Percentiles rank a stretch among this genome's conserved stretches.
Conservation (phyloP, 2,329 filamentous ascomycete genomes). For the Botrytis deweyae region DNA sequence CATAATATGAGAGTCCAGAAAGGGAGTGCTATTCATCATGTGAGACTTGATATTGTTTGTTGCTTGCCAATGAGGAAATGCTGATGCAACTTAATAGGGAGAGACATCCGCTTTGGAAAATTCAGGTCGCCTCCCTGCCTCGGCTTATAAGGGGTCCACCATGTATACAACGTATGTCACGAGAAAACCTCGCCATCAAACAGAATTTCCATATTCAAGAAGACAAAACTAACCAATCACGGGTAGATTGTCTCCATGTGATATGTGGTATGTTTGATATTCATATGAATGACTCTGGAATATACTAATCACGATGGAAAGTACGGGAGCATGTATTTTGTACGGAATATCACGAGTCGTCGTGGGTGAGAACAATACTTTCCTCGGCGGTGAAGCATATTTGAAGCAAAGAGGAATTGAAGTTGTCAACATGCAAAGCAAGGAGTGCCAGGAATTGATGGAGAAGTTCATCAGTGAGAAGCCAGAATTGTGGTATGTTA, state of each 20-base stretch:
- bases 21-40: constrained; percentile 69
- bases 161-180: constrained; percentile 68
- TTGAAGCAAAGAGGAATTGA: constrained; percentile 67
- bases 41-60: constrained; percentile 42
- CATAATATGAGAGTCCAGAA: constrained; percentile 77
- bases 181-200: background rate
- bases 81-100: constrained; percentile 49
- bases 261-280: constrained; percentile 57
- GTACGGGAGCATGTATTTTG: constrained; percentile 71
- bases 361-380: constrained; percentile 75
- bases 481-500: constrained; percentile 65
- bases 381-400: constrained; percentile 67
- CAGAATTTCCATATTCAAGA: background rate
- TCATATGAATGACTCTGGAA: background rate
- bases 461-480: constrained; percentile 69
- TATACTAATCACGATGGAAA: constrained; percentile 20
- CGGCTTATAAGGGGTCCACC: constrained; percentile 68
- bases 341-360: constrained; percentile 75
- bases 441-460: constrained; percentile 68
- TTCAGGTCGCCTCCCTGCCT: constrained; percentile 68
- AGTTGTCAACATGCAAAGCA: constrained; percentile 67
- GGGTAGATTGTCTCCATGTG: constrained; percentile 63
- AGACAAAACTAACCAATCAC: constrained; percentile 4
- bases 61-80: background rate
- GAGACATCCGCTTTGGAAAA: constrained; percentile 76